Evolutionary conservation across 164 flowering plant genomes (phyloP).

Genomic region (Umbilicus rupestris): DNA sequence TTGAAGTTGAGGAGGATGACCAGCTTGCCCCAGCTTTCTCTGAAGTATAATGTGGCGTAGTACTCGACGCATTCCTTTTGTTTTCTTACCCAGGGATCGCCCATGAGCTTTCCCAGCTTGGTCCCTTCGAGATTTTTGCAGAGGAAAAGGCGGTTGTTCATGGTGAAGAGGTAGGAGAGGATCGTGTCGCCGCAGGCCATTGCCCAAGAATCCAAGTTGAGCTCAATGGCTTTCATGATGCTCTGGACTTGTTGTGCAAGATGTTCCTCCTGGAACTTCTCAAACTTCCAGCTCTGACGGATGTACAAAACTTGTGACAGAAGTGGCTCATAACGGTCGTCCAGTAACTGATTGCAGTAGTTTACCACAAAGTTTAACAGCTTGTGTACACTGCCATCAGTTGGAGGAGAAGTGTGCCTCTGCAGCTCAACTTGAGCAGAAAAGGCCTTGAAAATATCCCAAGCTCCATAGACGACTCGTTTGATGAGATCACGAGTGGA

Average conservation of each 20-base stretch:
- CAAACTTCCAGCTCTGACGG: slow-evolving; percentile 34
- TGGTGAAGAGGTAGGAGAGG: slow-evolving; percentile 41
- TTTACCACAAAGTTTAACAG: slow-evolving; percentile 39
- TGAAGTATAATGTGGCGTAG: slow-evolving; percentile 25
- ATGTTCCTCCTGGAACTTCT: slow-evolving; percentile 22
- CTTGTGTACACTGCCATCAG: slow-evolving; percentile 43
- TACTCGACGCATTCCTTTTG: slow-evolving; percentile 35
- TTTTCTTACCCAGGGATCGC: slow-evolving; percentile 31
- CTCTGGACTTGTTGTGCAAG: slow-evolving; percentile 20
- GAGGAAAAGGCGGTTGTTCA: slow-evolving; percentile 44
- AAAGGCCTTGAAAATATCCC: slow-evolving; percentile 38
- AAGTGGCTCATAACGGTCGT: slow-evolving; percentile 26
- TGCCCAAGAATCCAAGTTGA: slow-evolving; percentile 46
- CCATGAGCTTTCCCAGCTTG: slow-evolving; percentile 35
- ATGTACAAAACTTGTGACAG: slow-evolving; percentile 36
- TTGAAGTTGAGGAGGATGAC: slow-evolving; percentile 20
- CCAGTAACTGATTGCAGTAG: slow-evolving; percentile 39
- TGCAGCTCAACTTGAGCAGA: slow-evolving; percentile 40
- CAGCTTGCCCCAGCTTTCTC: slow-evolving; percentile 48
- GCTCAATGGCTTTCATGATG: slow-evolving; percentile 29
- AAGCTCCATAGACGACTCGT: slow-evolving; percentile 21
- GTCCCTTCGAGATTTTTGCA: slow-evolving; percentile 27
- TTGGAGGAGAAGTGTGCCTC: slow-evolving; percentile 35
- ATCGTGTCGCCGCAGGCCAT: slow-evolving; percentile 24
- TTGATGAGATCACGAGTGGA: slow-evolving; percentile 24